These are phyloP conservation scores for Citrus unshiu DNA, from an alignment of 345 rosid species.

Conservation along the genomic window DNA sequence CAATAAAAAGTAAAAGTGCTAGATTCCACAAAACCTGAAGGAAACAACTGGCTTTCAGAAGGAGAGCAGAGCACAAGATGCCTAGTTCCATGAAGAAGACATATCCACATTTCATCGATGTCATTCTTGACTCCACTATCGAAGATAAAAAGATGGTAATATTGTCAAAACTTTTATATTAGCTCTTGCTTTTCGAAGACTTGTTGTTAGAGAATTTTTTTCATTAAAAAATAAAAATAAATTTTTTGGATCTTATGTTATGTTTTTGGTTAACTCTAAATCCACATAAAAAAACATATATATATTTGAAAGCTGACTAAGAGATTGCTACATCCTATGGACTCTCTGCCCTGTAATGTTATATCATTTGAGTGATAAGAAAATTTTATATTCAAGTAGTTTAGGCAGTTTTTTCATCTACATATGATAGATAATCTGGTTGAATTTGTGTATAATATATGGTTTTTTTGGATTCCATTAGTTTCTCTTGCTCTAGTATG, in stretches of 20 bases:
- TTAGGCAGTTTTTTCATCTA: background rate
- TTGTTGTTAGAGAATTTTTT: background rate
- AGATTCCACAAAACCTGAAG: background rate
- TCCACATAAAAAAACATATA: background rate
- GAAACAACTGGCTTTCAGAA: background rate
- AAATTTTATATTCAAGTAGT: background rate
- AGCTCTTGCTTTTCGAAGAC: background rate
- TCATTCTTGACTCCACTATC: background rate
- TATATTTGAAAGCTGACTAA: too few species aligned
- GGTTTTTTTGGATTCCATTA: background rate
- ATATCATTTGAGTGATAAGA: background rate
- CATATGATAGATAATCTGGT: background rate
- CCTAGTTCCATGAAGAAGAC: background rate
- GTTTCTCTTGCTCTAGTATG: background rate
- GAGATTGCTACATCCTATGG: background rate
- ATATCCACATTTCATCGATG: background rate
- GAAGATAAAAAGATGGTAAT: background rate
- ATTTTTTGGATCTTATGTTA: background rate
- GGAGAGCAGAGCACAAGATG: background rate
- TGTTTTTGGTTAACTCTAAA: background rate
- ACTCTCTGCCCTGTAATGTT: background rate
- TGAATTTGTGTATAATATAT: background rate
- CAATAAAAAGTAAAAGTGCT: too few species aligned
- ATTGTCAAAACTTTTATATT: background rate
- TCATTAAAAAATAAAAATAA: background rate